Percentiles rank a stretch among this genome's conserved stretches.
Evolutionary conservation across 352 stramenopile species (phyloP).

Genomic region (Phytophthora aleatoria): DNA sequence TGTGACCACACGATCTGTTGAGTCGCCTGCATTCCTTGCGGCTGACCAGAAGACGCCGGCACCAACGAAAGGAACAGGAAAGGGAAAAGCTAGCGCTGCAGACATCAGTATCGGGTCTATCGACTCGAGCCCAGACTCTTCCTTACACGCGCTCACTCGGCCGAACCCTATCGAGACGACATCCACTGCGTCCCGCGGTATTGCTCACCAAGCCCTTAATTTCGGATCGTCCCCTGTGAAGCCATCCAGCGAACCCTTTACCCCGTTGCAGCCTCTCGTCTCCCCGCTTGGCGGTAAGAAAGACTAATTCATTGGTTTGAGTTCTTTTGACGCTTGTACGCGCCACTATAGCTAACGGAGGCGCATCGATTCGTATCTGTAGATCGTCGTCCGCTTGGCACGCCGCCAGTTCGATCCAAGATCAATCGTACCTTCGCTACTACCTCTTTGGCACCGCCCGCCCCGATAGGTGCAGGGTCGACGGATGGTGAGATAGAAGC

Average conservation of each 20-base stretch:
- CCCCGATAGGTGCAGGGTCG: conserved; percentile 31
- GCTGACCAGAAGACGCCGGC: conserved; percentile 23
- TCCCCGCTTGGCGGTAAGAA: conserved; percentile 48
- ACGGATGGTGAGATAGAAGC: conserved; percentile 43
- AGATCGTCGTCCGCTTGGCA: conserved; percentile 50
- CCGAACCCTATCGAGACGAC: conserved; percentile 40
- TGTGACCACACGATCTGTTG: conserved; percentile 30
- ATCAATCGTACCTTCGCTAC: conserved; percentile 58
- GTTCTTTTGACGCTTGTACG: conserved; percentile 17
- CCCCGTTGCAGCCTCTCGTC: conserved; percentile 37
- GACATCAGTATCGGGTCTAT: conserved; percentile 49
- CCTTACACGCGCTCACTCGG: conserved; percentile 39
- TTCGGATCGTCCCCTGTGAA: conserved; percentile 46
- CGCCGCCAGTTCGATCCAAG: conserved; percentile 47
- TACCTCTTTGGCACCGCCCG: conserved; percentile 27
- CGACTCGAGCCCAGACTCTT: conserved; percentile 49
- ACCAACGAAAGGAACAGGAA: conserved; percentile 25
- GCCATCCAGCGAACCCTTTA: conserved; percentile 28
- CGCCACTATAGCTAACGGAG: conserved; percentile 26
- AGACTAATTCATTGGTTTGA: conserved; percentile 34
- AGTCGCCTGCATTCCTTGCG: conserved; percentile 8
- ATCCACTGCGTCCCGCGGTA: conserved; percentile 21
- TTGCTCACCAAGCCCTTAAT: conserved; percentile 51
- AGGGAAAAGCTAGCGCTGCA: conserved; percentile 13
- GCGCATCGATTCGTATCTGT: conserved; percentile 24